Base-by-base conservation (phyloP, 768 basidiomycete genomes). In the Trametes maxima region DNA sequence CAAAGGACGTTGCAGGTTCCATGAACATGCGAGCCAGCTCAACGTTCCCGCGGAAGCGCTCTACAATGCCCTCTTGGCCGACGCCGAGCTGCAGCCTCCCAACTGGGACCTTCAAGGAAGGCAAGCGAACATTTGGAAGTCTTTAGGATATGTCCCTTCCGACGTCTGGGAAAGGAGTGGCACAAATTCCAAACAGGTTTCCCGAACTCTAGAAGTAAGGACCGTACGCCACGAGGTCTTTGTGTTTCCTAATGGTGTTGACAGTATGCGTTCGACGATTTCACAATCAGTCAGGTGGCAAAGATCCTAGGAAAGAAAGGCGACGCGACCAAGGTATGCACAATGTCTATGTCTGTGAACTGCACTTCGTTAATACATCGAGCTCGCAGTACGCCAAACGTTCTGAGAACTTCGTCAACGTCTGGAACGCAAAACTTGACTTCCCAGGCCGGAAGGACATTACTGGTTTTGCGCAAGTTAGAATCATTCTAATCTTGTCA, bases 101-200 rank as follows among this genome's bases (percentile, higher is more conserved):
- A 82, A 86, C 65, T 87, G 85, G 84, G 82, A 88, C 66, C 64
- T 88, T 8, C 83, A 85, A 67, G 86, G 86, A 11, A 73, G 86
- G 25, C 84, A 87, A 63, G 81, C 77, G 3, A 76, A 81, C 64
- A 70, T 79, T 1, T 87, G 85, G 86, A 86, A 85, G 60, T 55
- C 78, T 52, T 73, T 81, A 19, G 80, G 71, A 7, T 77, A 69
- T 46, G 69, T 77, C 19, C 76, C 76, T 1, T 63, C 64, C 5
- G 73, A 76, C 49, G 63, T 75, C 1, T 72, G 64, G 60, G 66
- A 65, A 25, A 61, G 79, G 7, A 80, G 80, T 19, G 86, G 85
- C 8, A 80, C 84, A 0, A 84, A 82, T 61, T 82, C 83, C 0
- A 85, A 84, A 68, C 85, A 86, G 65, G 85, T 84, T 6, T 87